These are phyloP conservation scores for Fusarium xylarioides DNA, from an alignment of 2,329 filamentous ascomycete genomes.

Conservation along the genomic window DNA sequence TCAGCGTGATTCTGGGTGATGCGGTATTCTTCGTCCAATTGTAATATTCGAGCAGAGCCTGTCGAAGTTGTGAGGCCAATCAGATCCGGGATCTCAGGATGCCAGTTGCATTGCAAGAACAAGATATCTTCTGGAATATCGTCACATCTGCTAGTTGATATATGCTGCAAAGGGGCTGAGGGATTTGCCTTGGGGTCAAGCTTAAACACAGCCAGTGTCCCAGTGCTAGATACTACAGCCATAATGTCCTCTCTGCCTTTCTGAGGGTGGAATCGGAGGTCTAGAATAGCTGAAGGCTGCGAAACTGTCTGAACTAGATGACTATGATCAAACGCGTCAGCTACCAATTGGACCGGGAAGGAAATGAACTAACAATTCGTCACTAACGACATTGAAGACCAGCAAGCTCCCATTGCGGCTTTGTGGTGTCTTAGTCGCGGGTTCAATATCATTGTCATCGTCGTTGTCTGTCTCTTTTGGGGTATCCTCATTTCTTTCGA, in stretches of 20 bases:
- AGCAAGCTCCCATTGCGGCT: conserved; percentile 78
- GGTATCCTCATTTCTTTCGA: conserved; percentile 62
- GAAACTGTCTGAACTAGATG: conserved; percentile 65
- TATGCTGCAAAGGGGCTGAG: conserved; percentile 48
- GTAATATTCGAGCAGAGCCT: conserved; percentile 68
- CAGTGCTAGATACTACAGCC: conserved; percentile 81
- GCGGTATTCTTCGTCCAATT: conserved; percentile 54
- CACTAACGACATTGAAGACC: conserved; percentile 66
- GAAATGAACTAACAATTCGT: conserved; percentile 62
- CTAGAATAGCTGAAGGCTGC: conserved; percentile 80
- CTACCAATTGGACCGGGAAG: background rate
- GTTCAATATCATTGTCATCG: conserved; percentile 35
- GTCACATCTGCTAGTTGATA: conserved; percentile 57
- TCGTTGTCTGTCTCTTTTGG: conserved; percentile 37
- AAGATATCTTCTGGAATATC: conserved; percentile 67
- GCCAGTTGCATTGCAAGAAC: conserved; percentile 79
- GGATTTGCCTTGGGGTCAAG: conserved; percentile 53
- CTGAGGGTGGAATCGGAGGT: conserved; percentile 79
- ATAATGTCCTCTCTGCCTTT: conserved; percentile 61
- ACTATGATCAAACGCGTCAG: conserved; percentile 49
- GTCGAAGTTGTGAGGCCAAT: conserved; percentile 78
- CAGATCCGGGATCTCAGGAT: conserved; percentile 62
- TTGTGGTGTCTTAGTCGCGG: conserved; percentile 57
- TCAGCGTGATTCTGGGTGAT: conserved; percentile 46
- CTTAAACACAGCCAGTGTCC: conserved; percentile 71